Percentiles rank a stretch among this genome's conserved stretches.
Evolutionary conservation across 148 eudicot species (phyloP).

Genomic region (Rheum nobile): DNA sequence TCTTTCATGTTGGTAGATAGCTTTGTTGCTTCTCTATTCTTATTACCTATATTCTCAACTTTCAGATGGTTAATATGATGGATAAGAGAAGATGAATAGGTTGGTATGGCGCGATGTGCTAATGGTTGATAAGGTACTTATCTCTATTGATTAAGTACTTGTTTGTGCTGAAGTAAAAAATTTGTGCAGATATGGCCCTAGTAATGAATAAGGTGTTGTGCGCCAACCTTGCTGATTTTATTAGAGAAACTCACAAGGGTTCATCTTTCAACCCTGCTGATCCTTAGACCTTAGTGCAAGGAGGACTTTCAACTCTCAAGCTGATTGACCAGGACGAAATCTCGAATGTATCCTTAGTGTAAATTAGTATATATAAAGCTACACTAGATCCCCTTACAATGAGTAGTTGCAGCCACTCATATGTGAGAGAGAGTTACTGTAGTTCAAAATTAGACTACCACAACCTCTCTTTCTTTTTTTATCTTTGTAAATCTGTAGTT

Average conservation of each 20-base stretch:
- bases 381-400: not conserved
- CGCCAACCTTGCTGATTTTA: no score
- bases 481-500: constrained; percentile 1
- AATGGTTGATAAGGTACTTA: not conserved
- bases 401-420: not conserved
- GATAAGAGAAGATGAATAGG: constrained; percentile 7
- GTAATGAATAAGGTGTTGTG: not conserved
- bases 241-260: no score
- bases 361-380: constrained; percentile 2
- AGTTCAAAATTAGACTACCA: not conserved
- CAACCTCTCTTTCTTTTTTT: no score
- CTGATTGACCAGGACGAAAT: not conserved
- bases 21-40: not conserved
- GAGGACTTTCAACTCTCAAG: not conserved
- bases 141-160: not conserved
- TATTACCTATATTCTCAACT: not conserved
- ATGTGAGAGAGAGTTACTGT: not conserved
- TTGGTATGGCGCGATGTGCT: not conserved
- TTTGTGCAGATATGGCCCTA: not conserved
- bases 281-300: not conserved
- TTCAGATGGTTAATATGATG: constrained; percentile 1
- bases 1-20: not conserved
- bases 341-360: constrained; percentile 1
- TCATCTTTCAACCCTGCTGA: not conserved
- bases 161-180: not conserved